A percentile compares a stretch with the other conserved stretches of the same genome.
Evolutionary conservation across 495 filamentous ascomycete species (phyloP).

Genomic region (Xylaria bambusicola): DNA sequence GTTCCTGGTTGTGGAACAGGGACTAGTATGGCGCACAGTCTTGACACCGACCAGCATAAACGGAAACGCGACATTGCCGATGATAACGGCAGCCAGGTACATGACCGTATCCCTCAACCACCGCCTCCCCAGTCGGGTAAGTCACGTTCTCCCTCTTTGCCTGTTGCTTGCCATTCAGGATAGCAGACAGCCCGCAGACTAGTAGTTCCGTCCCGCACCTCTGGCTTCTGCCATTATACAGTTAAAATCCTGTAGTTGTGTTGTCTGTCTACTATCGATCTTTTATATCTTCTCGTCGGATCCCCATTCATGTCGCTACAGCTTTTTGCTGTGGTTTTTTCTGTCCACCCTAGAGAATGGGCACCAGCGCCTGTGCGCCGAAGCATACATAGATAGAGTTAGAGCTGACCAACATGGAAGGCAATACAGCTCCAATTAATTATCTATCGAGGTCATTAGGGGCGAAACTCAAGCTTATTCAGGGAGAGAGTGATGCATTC

Average conservation of each 20-base stretch:
- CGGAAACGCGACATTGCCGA: conserved; percentile 44
- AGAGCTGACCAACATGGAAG: conserved; percentile 30
- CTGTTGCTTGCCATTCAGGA: background rate
- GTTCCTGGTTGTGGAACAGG: conserved; percentile 24
- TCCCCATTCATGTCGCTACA: background rate
- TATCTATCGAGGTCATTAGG: conserved; percentile 58
- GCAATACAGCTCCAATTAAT: conserved; percentile 71
- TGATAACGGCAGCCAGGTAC: conserved; percentile 39
- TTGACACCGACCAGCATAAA: conserved; percentile 40
- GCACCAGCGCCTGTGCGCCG: background rate
- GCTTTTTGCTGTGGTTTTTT: background rate
- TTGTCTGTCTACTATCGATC: conserved; percentile 17
- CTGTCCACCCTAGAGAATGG: conserved; percentile 3
- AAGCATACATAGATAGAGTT: background rate
- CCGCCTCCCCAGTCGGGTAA: conserved; percentile 47
- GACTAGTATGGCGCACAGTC: conserved; percentile 33
- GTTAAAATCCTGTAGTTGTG: background rate
- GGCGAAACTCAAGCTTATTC: conserved; percentile 46
- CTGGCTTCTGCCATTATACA: conserved; percentile 15
- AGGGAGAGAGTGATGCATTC: conserved; percentile 47
- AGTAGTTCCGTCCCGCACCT: no score
- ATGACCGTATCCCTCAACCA: conserved; percentile 47
- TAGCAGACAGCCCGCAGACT: conserved; percentile 18
- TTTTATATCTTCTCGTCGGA: conserved; percentile 16
- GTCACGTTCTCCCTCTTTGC: conserved; percentile 24